phyloP scores from a whole-genome alignment of 371 early-diverging fungal species.

The Lichtheimia hyalospora region DNA sequence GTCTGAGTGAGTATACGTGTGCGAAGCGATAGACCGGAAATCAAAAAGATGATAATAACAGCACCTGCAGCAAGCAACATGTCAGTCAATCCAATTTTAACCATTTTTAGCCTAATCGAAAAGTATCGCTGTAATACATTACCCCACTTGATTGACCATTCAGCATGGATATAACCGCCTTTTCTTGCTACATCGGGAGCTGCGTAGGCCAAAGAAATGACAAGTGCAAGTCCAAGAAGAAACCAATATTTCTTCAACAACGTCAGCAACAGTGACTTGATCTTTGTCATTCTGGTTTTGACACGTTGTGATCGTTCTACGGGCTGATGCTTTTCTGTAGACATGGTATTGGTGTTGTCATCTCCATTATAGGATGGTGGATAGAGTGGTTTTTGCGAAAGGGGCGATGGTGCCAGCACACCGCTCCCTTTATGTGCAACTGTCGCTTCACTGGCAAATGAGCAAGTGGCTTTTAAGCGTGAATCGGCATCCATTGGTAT shows the following conservation, averaged over 20 bases:
- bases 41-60: conserved; percentile 69
- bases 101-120: too few relatives aligned
- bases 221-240: conserved; percentile 53
- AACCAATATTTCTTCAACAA: conserved; percentile 47
- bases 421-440: conserved; percentile 5
- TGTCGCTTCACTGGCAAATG: conserved; percentile 20
- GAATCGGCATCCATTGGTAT: conserved; percentile 9
- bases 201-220: conserved; percentile 58
- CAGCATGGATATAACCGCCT: conserved; percentile 56
- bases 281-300: not conserved
- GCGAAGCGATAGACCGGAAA: conserved; percentile 71
- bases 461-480: conserved; percentile 11
- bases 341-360: not conserved
- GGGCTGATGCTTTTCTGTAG: not conserved
- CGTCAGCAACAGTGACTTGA: not conserved
- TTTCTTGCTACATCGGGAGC: conserved; percentile 60
- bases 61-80: conserved; percentile 30
- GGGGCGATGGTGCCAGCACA: conserved; percentile 9
- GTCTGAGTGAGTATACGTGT: conserved; percentile 61
- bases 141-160: conserved; percentile 70
- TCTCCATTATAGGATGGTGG: conserved; percentile 15
- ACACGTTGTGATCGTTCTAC: not conserved
- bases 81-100: not conserved
- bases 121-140: not conserved
- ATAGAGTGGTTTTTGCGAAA: conserved; percentile 11